Evolutionary conservation across 2,329 filamentous ascomycete species (phyloP), one percentile per base, ranked within the genome.

Genomic region (Fusarium pseudoanthophilum): DNA sequence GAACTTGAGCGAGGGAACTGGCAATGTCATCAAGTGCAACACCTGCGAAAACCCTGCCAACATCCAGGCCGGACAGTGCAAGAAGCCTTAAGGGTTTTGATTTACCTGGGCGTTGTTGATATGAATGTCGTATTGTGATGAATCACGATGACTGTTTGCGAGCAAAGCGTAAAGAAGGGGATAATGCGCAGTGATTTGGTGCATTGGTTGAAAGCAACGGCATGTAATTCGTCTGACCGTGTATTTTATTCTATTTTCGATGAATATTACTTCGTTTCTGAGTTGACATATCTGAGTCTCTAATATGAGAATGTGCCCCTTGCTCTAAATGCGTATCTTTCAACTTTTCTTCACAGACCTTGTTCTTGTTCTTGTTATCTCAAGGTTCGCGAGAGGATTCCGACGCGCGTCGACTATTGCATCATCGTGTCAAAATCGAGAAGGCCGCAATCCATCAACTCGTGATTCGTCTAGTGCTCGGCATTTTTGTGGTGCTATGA

Each of bases 21-120:
- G 66, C 34, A 82, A 80, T 51, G 37, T 79, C 13, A 49, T 77
- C 24, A 72, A 67, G 42, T 76, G 79, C 58, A 80, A 80, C 34
- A 57, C 64, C 13, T 78, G 78, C 28, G 39, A 48, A 21, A 69
- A 61, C 1, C 43, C 66, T 16, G 57, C 67, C 4, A 67, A 36
- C 4, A 36, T 70, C 36, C 36, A 65, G n/a, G 59, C 67, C 15
- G 66, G 60, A 2, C 67, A 70, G 16, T 69, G 67, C 52, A 70
- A 60, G 36, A 70, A 60, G 26, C 21, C 52, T 11, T 69, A 20
- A 7, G 7, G 14, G 7, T 1, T 10, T 36, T 32, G 21, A 14
- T 34, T 32, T 21, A 7, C 20, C 7, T 18, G 21, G 2, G 10
- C 9, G 2, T 26, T 37, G 9, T 9, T 51, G 37, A 15, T 4